phyloP scores from a whole-genome alignment of 495 filamentous ascomycete genomes.

The Xylaria intraflava region DNA sequence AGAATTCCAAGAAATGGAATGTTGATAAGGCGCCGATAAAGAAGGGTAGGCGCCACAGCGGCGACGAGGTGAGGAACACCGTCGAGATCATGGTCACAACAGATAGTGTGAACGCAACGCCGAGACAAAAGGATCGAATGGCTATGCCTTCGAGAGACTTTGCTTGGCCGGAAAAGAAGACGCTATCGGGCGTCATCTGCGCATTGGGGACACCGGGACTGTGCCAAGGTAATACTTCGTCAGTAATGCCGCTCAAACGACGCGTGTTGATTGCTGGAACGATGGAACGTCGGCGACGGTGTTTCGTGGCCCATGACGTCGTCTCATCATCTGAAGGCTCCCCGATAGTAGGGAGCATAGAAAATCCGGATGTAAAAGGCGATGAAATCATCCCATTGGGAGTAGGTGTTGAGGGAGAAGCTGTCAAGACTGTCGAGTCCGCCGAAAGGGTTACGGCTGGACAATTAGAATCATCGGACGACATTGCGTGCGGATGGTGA shows the following conservation, averaged over 20 bases:
- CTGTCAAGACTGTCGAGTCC: background rate
- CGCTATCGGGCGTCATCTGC: slow-evolving; percentile 19
- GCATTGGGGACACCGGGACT: slow-evolving; percentile 30
- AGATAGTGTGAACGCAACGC: slow-evolving; percentile 40
- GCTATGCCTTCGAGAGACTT: slow-evolving; percentile 78
- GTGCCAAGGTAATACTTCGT: slow-evolving; percentile 27
- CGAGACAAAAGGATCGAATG: slow-evolving; percentile 54
- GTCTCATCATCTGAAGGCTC: slow-evolving; percentile 17
- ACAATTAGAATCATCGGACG: background rate
- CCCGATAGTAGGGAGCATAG: slow-evolving; percentile 5
- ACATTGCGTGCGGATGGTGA: background rate
- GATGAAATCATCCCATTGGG: background rate
- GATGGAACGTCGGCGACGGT: slow-evolving; percentile 21
- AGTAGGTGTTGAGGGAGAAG: slow-evolving; percentile 11
- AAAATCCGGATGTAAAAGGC: slow-evolving; percentile 12
- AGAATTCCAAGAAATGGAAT: slow-evolving; percentile 97
- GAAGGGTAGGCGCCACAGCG: slow-evolving; percentile 77
- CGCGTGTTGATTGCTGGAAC: slow-evolving; percentile 19
- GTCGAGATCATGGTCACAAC: slow-evolving; percentile 34
- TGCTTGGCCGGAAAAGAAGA: slow-evolving; percentile 48
- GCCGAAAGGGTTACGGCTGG: background rate
- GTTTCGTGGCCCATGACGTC: slow-evolving; percentile 22
- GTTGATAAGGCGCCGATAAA: slow-evolving; percentile 68
- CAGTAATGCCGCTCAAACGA: slow-evolving; percentile 17
- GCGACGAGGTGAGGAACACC: slow-evolving; percentile 31